Conservation (phyloP, 129 eudicot species). For the Artemisia argyi region DNA sequence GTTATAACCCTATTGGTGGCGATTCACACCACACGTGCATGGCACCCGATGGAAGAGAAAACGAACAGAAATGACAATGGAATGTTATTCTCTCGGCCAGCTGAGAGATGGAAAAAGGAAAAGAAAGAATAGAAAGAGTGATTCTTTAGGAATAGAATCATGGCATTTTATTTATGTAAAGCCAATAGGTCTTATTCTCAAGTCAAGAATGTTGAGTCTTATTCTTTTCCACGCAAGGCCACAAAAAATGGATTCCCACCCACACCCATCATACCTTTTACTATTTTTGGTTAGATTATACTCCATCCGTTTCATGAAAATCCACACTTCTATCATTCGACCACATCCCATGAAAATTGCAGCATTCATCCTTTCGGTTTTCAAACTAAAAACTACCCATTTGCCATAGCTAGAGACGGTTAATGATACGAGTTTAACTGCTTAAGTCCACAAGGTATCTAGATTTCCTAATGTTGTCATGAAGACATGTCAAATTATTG, state of each 20-base stretch:
- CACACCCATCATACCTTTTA: slow-evolving; percentile 38
- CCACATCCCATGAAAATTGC: slow-evolving; percentile 18
- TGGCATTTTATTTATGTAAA: slow-evolving; percentile 71
- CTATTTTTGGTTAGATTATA: slow-evolving; percentile 43
- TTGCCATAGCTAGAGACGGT: not conserved
- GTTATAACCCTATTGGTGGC: slow-evolving; percentile 20
- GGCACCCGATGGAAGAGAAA: slow-evolving; percentile 36
- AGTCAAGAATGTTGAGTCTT: slow-evolving; percentile 62
- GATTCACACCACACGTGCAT: slow-evolving; percentile 33
- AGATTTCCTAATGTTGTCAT: slow-evolving; percentile 3
- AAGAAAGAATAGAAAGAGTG: slow-evolving; percentile 30
- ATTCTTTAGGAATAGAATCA: slow-evolving; percentile 61
- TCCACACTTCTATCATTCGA: not conserved
- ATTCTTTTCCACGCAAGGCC: slow-evolving; percentile 65
- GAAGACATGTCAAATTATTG: not conserved
- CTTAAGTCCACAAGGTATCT: not conserved
- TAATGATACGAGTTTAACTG: too few relatives aligned
- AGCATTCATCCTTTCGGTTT: slow-evolving; percentile 6
- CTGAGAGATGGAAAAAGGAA: slow-evolving; percentile 30
- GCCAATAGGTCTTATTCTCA: slow-evolving; percentile 48
- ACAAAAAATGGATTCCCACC: slow-evolving; percentile 78
- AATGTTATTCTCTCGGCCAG: slow-evolving; percentile 44
- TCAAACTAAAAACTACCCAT: slow-evolving; percentile 12
- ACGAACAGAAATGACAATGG: slow-evolving; percentile 68
- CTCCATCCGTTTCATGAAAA: slow-evolving; percentile 31